Conservation (phyloP, 257 asterid genomes). For the Solanum virginianum region DNA sequence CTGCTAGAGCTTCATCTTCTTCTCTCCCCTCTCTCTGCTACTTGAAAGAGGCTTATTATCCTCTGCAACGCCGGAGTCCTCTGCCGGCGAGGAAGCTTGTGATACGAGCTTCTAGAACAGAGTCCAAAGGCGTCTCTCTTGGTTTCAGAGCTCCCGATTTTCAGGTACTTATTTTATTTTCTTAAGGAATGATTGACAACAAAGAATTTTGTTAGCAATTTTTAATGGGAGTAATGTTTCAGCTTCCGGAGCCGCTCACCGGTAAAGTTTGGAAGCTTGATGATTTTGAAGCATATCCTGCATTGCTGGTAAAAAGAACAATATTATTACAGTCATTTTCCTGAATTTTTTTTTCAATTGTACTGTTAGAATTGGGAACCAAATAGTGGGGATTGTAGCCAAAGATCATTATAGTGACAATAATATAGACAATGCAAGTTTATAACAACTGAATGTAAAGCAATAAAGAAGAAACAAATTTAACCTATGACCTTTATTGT, state of each 20-base stretch:
- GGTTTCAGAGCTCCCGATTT: constrained; percentile 81
- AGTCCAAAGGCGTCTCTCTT: constrained; percentile 54
- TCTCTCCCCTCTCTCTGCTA: constrained; percentile 16
- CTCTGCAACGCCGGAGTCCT: constrained; percentile 14
- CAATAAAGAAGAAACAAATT: not conserved
- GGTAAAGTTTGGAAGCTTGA: constrained; percentile 73
- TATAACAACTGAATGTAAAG: not conserved
- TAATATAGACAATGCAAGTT: not conserved
- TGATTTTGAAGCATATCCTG: constrained; percentile 72
- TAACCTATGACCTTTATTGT: not conserved
- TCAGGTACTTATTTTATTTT: constrained; percentile 26
- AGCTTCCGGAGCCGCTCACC: constrained; percentile 86
- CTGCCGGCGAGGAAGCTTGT: constrained; percentile 32
- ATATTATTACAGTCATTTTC: not conserved
- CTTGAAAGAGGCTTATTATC: constrained; percentile 23
- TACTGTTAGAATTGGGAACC: not conserved
- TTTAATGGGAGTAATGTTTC: constrained; percentile 2
- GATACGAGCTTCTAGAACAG: constrained; percentile 74
- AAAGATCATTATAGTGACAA: not conserved
- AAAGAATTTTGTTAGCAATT: not conserved
- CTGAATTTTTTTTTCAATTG: not conserved
- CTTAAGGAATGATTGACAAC: not conserved
- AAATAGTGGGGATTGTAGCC: not conserved
- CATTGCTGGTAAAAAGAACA: constrained; percentile 46
- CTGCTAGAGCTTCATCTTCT: not conserved